Evolutionary conservation across 2,329 filamentous ascomycete genomes (phyloP), one percentile per base, ranked within the genome.

Genomic region (Xylariaceae sp.): DNA sequence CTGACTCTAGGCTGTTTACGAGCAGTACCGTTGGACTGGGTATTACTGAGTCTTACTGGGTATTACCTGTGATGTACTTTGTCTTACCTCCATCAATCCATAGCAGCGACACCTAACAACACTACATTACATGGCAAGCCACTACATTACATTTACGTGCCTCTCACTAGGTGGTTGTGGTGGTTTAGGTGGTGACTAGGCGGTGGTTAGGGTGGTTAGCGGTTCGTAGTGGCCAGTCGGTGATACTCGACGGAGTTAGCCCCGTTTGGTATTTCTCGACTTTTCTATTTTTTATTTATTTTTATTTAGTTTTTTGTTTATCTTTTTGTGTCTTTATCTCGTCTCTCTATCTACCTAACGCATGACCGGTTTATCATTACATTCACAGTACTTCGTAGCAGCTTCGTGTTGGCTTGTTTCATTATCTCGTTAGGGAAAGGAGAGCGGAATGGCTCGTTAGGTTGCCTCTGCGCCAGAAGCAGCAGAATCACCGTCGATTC

Each of bases 91-190:
- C 37, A 41, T 41, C 23, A 30, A 30, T 30, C 23, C 23, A 30
- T 30, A 30, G 1, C 23, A 30, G 23, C 37, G 9, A 15, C n/a
- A 45, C 41, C 41, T 17, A 49, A 23, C 45, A 48, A 48, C 47
- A 49, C 30, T 49, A 23, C 47, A 49, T 49, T 49, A 9, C 47
- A 49, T 11, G 17, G 17, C 47, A 30, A n/a, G 13, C 45, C 48
- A 50, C 49, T 51, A 51, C 49, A 51, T 51, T 51, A 51, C 49
- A 51, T 51, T 15, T 13, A 35, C 49, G 5, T 51, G 49, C 49
- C 49, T 23, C 17, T 35, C 49, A 15, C 49, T 51, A 51, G 23
- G 23, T 30, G 23, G 23, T 30, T 30, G 23, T 30, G 23, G 23
- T 30, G 23, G 23, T 30, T 30, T 30, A 30, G 23, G 23, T 30